Conservation (phyloP, 106 monocot genomes). For the Vanilla planifolia region DNA sequence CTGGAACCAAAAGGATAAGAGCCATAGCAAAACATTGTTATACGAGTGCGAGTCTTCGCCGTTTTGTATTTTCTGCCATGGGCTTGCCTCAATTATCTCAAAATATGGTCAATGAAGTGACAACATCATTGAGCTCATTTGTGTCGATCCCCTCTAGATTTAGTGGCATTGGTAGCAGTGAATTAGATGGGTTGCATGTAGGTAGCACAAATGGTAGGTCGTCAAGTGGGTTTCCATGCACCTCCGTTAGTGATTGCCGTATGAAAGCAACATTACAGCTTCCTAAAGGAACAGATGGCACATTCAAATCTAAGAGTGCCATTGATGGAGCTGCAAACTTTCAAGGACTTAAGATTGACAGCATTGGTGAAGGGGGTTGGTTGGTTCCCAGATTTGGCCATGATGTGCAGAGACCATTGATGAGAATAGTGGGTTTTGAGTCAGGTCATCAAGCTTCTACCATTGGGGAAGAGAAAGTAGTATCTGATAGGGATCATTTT, state of each 20-base stretch:
- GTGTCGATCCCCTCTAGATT: constrained; percentile 28
- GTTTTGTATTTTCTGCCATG: constrained; percentile 28
- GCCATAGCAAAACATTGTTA: not conserved
- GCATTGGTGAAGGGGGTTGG: constrained; percentile 23
- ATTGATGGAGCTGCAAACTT: constrained; percentile 24
- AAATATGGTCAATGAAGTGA: constrained; percentile 27
- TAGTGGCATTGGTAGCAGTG: constrained; percentile 28
- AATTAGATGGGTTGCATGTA: constrained; percentile 43
- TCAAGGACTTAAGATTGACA: constrained; percentile 39
- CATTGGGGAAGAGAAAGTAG: constrained; percentile 5
- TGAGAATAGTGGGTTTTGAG: constrained; percentile 81
- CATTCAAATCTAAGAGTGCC: constrained; percentile 14
- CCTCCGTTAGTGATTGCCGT: constrained; percentile 32
- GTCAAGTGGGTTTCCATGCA: constrained; percentile 19
- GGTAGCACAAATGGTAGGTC: constrained; percentile 17
- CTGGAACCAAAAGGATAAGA: not conserved
- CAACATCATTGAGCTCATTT: constrained; percentile 28
- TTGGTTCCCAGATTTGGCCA: constrained; percentile 17
- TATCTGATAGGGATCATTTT: constrained; percentile 6
- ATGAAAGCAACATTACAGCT: constrained; percentile 24
- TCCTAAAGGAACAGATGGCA: constrained; percentile 20
- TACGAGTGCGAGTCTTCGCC: too few species aligned
- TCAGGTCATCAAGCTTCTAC: constrained; percentile 13
- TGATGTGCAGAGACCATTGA: constrained; percentile 28
- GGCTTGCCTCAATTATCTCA: constrained; percentile 60